phyloP scores from a whole-genome alignment of 768 basidiomycete species.

The Mrakia gelida region DNA sequence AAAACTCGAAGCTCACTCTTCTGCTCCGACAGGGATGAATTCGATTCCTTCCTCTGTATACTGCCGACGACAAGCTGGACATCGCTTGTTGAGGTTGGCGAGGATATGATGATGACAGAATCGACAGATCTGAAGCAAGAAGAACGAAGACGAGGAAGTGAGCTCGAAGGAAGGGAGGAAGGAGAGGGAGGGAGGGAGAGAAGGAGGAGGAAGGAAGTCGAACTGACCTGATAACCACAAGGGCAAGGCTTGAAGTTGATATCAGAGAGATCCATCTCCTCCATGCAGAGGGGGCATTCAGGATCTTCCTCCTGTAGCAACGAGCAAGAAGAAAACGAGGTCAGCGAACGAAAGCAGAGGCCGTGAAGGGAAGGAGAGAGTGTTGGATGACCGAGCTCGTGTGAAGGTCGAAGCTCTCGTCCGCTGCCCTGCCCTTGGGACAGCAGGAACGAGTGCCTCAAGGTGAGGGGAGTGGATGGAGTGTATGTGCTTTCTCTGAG shows the following conservation, averaged over 20 bases:
- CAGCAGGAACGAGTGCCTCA: background rate
- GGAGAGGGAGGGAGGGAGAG: background rate
- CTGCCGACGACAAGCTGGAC: conserved; percentile 89
- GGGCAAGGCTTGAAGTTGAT: conserved; percentile 98
- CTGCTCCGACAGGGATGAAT: conserved; percentile 88
- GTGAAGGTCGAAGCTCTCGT: background rate
- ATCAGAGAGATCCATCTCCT: conserved; percentile 98
- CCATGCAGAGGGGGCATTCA: conserved; percentile 95
- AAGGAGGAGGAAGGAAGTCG: background rate
- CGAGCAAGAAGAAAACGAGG: background rate
- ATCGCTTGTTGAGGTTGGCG: conserved; percentile 89
- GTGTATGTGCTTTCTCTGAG: background rate
- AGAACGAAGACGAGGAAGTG: background rate
- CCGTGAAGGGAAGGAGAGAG: background rate
- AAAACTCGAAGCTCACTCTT: conserved; percentile 66
- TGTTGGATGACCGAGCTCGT: conserved; percentile 18
- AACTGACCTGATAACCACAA: conserved; percentile 87
- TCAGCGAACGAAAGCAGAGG: background rate
- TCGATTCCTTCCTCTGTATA: conserved; percentile 91
- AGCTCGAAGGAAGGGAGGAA: background rate
- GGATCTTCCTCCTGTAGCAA: conserved; percentile 70
- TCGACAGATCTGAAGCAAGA: conserved; percentile 74
- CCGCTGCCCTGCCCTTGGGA: background rate
- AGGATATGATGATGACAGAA: conserved; percentile 99
- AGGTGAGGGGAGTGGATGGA: background rate